Evolutionary conservation across 2,329 filamentous ascomycete species (phyloP).

Genomic region (Fusarium luffae): DNA sequence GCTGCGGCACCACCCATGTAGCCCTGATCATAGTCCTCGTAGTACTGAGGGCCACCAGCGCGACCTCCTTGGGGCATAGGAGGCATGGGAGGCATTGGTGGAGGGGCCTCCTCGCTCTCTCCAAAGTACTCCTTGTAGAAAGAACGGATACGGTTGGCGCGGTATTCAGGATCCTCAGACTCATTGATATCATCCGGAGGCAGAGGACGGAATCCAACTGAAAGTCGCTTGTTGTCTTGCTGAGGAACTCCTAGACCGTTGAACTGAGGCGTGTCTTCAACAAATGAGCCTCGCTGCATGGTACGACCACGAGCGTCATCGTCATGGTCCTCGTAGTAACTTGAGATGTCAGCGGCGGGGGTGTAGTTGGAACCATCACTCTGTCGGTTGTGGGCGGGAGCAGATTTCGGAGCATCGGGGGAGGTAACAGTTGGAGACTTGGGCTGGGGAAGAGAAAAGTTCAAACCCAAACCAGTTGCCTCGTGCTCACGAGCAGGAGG

Average conservation of each 20-base stretch:
- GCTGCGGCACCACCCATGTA: constrained; percentile 72
- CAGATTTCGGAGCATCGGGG: constrained; percentile 32
- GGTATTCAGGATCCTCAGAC: constrained; percentile 89
- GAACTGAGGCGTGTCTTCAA: constrained; percentile 45
- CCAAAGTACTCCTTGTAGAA: constrained; percentile 99
- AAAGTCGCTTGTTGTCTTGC: constrained; percentile 68
- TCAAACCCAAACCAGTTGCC: constrained; percentile 50
- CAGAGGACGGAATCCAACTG: constrained; percentile 81
- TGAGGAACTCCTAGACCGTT: constrained; percentile 64
- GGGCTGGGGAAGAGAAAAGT: constrained; percentile 51
- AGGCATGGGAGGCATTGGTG: constrained; percentile 55
- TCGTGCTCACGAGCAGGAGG: constrained; percentile 45
- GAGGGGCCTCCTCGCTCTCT: constrained; percentile 70
- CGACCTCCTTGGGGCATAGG: constrained; percentile 38
- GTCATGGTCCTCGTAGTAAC: constrained; percentile 50
- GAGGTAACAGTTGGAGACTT: constrained; percentile 39
- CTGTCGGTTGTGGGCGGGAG: constrained; percentile 35
- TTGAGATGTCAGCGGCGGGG: constrained; percentile 47
- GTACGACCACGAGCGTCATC: constrained; percentile 52
- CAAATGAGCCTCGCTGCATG: constrained; percentile 45
- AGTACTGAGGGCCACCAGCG: constrained; percentile 61
- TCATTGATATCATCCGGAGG: constrained; percentile 84
- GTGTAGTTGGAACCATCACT: constrained; percentile 41
- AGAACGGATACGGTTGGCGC: constrained; percentile 95
- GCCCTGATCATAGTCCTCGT: constrained; percentile 79